Percentiles rank a stretch among this genome's conserved stretches.
Evolutionary conservation across 2,329 filamentous ascomycete genomes (phyloP).

Genomic region (Penicillium sp.): DNA sequence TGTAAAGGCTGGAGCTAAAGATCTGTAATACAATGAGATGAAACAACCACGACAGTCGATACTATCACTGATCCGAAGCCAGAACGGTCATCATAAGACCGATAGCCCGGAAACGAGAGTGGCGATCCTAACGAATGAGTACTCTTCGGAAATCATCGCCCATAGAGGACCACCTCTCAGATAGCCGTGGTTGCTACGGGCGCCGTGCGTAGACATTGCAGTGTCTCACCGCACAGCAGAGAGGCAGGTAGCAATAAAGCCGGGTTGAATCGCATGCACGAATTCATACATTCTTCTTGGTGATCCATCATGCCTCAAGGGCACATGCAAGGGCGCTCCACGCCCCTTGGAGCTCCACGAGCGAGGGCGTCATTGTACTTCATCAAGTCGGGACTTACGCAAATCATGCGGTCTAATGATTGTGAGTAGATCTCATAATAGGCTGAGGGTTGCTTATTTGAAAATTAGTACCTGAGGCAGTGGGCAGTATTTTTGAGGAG

Average conservation of each 20-base stretch:
- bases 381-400: too few species aligned
- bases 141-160: too few species aligned
- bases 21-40: neutral
- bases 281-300: conserved; percentile 17
- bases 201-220: too few species aligned
- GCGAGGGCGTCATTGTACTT: neutral
- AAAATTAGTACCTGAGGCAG: neutral
- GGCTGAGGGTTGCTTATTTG: neutral
- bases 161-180: neutral
- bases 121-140: neutral
- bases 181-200: neutral
- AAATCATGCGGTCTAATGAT: neutral
- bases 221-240: neutral
- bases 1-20: neutral
- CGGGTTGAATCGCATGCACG: conserved; percentile 17
- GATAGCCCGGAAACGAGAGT: neutral
- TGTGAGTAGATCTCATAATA: too few species aligned
- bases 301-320: conserved; percentile 19
- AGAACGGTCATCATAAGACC: neutral
- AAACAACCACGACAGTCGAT: neutral
- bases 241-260: conserved; percentile 6
- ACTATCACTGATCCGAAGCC: neutral
- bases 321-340: conserved; percentile 25
- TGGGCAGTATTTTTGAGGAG: neutral
- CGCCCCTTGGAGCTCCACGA: conserved; percentile 9